Evolutionary conservation across 164 flowering plant species (phyloP), one percentile per base, ranked within the genome.

Genomic region (Malania oleifera): DNA sequence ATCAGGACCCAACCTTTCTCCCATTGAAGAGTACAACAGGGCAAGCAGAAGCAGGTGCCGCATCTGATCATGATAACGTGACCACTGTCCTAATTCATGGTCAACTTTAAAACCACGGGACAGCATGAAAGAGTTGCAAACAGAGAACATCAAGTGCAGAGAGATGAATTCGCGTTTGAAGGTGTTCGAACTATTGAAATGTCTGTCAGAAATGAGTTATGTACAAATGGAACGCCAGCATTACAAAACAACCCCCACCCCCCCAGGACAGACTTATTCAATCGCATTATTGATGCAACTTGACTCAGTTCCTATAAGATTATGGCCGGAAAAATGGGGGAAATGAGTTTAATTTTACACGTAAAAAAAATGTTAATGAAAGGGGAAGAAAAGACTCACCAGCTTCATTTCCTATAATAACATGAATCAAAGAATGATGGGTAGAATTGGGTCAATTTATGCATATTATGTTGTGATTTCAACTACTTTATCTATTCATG

Each of bases 401-500:
- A 2, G 31, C 22, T 20, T 57, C 13, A 41, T 53, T 47, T 55
- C 49, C 53, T 55, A 40, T 3, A n/a, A n/a, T n/a, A 60, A 47
- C 37, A 48, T 19, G 57, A 41, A 35, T 56, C 28, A 28, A 46
- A 13, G 24, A 48, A 59, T 52, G 44, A 28, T 28, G 43, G 24
- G 34, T 46, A 48, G 13, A 17, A 43, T 3, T 43, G 46, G 19
- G 18, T 40, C 54, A 19, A 56, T 35, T 35, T 41, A 44, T 52
- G 59, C 54, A 56, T 41, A 24, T 44, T 19, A 26, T 7, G 37
- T 48, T 26, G 35, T 20, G 1, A 5, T n/a, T n/a, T n/a, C n/a
- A n/a, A n/a, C n/a, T 60, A 6, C 23, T 59, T 46, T 12, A 41
- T 48, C 73, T 76, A 82, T 50, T 31, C 61, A 23, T 89, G 96